These are phyloP conservation scores for Cutaneotrichosporon arboriforme DNA, from an alignment of 1,284 basidiomycete species.

Conservation along the genomic window DNA sequence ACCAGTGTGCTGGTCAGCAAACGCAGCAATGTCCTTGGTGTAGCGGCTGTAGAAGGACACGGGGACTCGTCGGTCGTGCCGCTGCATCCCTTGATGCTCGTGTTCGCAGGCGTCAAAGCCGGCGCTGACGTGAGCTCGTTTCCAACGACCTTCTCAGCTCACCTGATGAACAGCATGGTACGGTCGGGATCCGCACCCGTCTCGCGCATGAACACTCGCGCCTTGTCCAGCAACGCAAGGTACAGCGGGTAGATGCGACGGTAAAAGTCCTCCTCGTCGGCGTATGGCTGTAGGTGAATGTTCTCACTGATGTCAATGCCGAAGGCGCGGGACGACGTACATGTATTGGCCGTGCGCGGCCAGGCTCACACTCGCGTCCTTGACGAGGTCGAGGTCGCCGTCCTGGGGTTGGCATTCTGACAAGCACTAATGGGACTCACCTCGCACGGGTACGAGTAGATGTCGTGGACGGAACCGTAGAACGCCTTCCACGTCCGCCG, in stretches of 20 bases:
- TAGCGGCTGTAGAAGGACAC: constrained; percentile 78
- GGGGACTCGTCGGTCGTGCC: constrained; percentile 86
- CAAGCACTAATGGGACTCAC: constrained; percentile 46
- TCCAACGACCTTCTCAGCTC: constrained; percentile 18
- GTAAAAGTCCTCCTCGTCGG: constrained; percentile 71
- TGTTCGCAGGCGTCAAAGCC: constrained; percentile 94
- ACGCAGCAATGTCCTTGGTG: constrained; percentile 62
- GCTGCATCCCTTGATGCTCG: constrained; percentile 84
- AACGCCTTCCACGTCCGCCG: constrained; percentile 63
- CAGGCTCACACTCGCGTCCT: constrained; percentile 77
- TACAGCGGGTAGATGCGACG: constrained; percentile 68
- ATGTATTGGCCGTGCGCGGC: constrained; percentile 85
- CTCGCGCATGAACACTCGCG: constrained; percentile 63
- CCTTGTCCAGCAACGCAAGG: constrained; percentile 63
- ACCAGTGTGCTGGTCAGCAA: constrained; percentile 62
- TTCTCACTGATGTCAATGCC: constrained; percentile 56
- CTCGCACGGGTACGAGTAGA: constrained; percentile 85
- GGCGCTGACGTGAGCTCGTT: constrained; percentile 29
- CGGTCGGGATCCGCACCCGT: constrained; percentile 64
- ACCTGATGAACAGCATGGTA: constrained; percentile 81
- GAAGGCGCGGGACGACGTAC: constrained; percentile 19
- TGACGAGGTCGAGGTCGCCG: constrained; percentile 68
- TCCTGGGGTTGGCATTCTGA: constrained; percentile 55
- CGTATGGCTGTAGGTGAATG: constrained; percentile 76
- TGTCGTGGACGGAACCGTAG: constrained; percentile 86